Evolutionary conservation across 1,139 yeast species (phyloP).

Genomic region (Pneumocystis oryctolagi): DNA sequence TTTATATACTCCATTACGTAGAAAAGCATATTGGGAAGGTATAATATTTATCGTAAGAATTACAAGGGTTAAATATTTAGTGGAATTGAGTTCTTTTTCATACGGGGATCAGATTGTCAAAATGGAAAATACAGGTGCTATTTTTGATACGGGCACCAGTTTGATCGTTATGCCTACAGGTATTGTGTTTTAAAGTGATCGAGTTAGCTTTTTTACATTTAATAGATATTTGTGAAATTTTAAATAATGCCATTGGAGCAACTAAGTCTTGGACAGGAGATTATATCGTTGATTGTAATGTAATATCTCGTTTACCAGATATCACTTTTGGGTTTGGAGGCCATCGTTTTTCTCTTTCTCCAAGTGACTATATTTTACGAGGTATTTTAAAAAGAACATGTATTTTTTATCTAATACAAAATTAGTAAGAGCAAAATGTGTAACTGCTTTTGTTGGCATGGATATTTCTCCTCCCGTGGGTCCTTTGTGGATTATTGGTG

Average conservation of each 20-base stretch:
- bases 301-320: constrained; percentile 73
- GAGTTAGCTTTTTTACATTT: neutral
- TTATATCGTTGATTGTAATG: constrained; percentile 76
- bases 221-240: constrained; percentile 65
- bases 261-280: constrained; percentile 95
- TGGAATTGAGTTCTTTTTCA: constrained; percentile 73
- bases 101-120: constrained; percentile 83
- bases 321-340: constrained; percentile 80
- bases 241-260: constrained; percentile 92
- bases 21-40: constrained; percentile 96
- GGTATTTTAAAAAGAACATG: neutral
- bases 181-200: neutral
- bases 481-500: constrained; percentile 90
- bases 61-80: constrained; percentile 23
- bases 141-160: constrained; percentile 96
- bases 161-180: constrained; percentile 82
- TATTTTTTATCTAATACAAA: neutral
- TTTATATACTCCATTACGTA: constrained; percentile 91
- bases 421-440: constrained; percentile 71
- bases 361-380: constrained; percentile 85
- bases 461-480: constrained; percentile 96
- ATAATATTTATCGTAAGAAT: too few relatives aligned
- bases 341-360: constrained; percentile 71
- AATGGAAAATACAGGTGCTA: constrained; percentile 78
- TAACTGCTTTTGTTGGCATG: constrained; percentile 91